Conservation (phyloP, 495 filamentous ascomycete species). For the Aspergillus biplanus region DNA sequence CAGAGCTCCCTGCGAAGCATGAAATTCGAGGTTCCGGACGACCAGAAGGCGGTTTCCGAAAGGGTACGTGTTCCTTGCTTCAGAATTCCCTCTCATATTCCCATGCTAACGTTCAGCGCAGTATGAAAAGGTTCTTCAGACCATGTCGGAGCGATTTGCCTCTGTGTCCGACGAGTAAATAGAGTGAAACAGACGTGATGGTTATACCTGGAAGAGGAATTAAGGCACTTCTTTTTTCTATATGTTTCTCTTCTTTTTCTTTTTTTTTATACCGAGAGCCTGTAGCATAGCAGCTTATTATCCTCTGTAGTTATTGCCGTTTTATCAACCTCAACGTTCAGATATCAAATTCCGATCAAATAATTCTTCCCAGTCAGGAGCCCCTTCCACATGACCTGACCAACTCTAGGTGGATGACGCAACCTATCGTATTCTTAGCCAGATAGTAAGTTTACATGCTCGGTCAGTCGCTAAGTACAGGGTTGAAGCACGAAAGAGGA, state of each 20-base stretch:
- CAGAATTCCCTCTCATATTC: background rate
- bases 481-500: too few relatives aligned
- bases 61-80: slow-evolving; percentile 58
- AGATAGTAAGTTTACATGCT: background rate
- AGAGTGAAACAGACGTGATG: background rate
- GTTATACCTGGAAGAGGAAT: slow-evolving; percentile 18
- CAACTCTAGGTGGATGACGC: background rate
- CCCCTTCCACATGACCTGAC: background rate
- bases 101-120: slow-evolving; percentile 35
- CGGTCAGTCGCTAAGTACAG: too few relatives aligned
- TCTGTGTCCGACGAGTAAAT: slow-evolving; percentile 87
- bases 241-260: slow-evolving; percentile 15
- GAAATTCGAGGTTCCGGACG: slow-evolving; percentile 91
- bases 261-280: slow-evolving; percentile 30
- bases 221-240: background rate
- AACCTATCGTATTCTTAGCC: background rate
- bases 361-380: background rate
- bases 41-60: slow-evolving; percentile 73
- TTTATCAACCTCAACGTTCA: slow-evolving; percentile 10
- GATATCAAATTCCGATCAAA: background rate
- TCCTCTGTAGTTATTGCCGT: slow-evolving; percentile 42
- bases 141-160: slow-evolving; percentile 95
- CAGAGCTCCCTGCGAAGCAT: slow-evolving; percentile 81
- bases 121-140: slow-evolving; percentile 90
- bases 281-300: slow-evolving; percentile 48